Percentiles rank a stretch among this genome's conserved stretches.
Evolutionary conservation across 1,139 yeast species (phyloP).

Genomic region (Barnettozyma hawaiiensis): DNA sequence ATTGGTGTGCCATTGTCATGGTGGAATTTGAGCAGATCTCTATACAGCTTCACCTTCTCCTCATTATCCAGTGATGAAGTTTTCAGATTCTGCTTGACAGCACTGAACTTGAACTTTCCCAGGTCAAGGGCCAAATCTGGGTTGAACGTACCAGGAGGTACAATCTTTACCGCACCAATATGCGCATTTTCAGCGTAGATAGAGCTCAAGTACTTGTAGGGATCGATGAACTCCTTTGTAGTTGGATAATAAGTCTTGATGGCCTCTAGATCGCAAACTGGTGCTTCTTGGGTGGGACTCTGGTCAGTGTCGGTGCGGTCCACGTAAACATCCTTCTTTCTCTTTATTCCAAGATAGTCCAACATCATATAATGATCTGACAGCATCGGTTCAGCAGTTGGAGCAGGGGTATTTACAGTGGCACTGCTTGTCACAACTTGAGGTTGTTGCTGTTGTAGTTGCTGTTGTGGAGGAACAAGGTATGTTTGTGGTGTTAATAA

Average conservation of each 20-base stretch:
- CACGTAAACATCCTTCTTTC: neutral
- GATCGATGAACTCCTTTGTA: slow-evolving; percentile 43
- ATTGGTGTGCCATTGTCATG: slow-evolving; percentile 17
- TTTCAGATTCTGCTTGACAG: slow-evolving; percentile 48
- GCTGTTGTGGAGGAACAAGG: no score
- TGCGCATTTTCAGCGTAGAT: slow-evolving; percentile 40
- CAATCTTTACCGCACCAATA: slow-evolving; percentile 69
- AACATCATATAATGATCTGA: slow-evolving; percentile 2
- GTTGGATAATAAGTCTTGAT: slow-evolving; percentile 36
- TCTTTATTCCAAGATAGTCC: slow-evolving; percentile 1
- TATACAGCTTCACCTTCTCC: slow-evolving; percentile 32
- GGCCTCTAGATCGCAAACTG: neutral
- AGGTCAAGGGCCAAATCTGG: slow-evolving; percentile 41
- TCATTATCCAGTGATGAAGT: slow-evolving; percentile 30
- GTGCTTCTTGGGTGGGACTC: neutral
- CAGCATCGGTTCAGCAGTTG: neutral
- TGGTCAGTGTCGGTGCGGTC: neutral
- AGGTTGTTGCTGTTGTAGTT: no score
- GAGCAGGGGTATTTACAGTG: neutral
- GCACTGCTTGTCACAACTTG: neutral
- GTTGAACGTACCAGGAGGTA: slow-evolving; percentile 29
- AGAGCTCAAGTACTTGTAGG: slow-evolving; percentile 45
- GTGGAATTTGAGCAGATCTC: slow-evolving; percentile 31
- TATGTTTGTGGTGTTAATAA: neutral
- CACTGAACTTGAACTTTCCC: slow-evolving; percentile 51